These are phyloP conservation scores for Candida neerlandica DNA, from an alignment of 1,139 yeast species.

Conservation along the genomic window DNA sequence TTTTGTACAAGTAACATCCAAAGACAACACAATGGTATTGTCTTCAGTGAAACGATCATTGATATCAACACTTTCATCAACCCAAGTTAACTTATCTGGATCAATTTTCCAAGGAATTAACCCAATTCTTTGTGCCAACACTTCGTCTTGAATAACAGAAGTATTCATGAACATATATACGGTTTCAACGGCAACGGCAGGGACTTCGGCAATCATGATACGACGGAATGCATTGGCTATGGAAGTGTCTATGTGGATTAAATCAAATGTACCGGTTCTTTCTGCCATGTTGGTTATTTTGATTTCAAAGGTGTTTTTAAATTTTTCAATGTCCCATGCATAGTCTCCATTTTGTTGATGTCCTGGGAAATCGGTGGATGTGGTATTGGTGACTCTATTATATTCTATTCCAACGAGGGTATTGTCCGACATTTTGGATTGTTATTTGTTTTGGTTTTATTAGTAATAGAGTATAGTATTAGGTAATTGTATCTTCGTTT, in stretches of 20 bases:
- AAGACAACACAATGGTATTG: slow-evolving; percentile 82
- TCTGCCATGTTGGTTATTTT: slow-evolving; percentile 66
- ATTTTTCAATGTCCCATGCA: slow-evolving; percentile 84
- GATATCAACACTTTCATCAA: slow-evolving; percentile 64
- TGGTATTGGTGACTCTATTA: slow-evolving; percentile 86
- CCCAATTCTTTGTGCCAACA: slow-evolving; percentile 92
- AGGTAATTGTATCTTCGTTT: background rate
- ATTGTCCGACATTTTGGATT: slow-evolving; percentile 43
- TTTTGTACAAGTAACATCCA: slow-evolving; percentile 81
- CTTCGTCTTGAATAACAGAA: slow-evolving; percentile 95
- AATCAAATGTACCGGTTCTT: slow-evolving; percentile 81
- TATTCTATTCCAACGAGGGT: slow-evolving; percentile 81
- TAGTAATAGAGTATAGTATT: background rate
- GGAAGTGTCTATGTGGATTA: slow-evolving; percentile 85
- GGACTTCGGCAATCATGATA: slow-evolving; percentile 95
- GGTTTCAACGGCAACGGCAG: slow-evolving; percentile 91
- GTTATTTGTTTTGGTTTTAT: background rate
- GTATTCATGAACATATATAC: slow-evolving; percentile 92
- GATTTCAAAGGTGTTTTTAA: slow-evolving; percentile 71
- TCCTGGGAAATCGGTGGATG: slow-evolving; percentile 91
- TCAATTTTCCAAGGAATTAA: slow-evolving; percentile 86
- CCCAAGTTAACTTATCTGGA: slow-evolving; percentile 86
- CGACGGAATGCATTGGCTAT: slow-evolving; percentile 96
- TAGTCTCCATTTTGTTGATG: slow-evolving; percentile 62
- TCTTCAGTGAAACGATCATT: slow-evolving; percentile 77